These are phyloP conservation scores for Lepidium africanum DNA, from an alignment of 345 rosid species.

Conservation along the genomic window DNA sequence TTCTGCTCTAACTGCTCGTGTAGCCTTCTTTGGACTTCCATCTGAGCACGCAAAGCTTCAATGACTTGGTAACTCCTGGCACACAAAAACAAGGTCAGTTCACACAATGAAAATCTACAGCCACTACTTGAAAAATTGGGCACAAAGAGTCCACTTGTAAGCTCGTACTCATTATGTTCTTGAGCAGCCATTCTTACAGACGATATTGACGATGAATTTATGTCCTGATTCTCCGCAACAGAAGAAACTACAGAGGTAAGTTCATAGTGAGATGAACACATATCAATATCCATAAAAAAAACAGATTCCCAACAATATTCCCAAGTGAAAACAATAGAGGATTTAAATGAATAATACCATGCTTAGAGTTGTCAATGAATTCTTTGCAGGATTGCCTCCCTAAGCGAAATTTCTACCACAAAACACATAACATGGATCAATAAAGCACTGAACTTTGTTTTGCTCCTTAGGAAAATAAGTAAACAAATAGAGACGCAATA, in stretches of 20 bases:
- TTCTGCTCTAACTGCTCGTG: conserved; percentile 97
- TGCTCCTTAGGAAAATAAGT: neutral
- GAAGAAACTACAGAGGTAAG: conserved; percentile 44
- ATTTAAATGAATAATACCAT: conserved; percentile 41
- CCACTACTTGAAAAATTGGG: neutral
- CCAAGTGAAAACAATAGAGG: neutral
- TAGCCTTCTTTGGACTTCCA: conserved; percentile 94
- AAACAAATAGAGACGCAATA: neutral
- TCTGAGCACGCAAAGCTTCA: conserved; percentile 89
- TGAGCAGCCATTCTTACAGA: conserved; percentile 56
- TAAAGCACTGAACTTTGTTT: neutral
- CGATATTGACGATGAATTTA: conserved; percentile 62
- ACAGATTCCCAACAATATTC: neutral
- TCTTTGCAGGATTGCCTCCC: conserved; percentile 90
- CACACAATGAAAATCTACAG: neutral
- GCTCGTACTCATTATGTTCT: conserved; percentile 70
- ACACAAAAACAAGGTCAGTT: conserved; percentile 8
- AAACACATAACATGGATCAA: neutral
- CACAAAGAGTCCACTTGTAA: neutral
- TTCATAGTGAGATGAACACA: neutral
- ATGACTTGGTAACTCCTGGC: conserved; percentile 77
- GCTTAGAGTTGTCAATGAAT: conserved; percentile 68
- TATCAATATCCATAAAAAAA: neutral
- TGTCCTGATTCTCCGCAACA: conserved; percentile 82
- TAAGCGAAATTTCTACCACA: conserved; percentile 69